A percentile compares a stretch with the other conserved stretches of the same genome.
phyloP scores from a whole-genome alignment of 2,329 filamentous ascomycete species.

The Fusarium neocosmosporiellum region DNA sequence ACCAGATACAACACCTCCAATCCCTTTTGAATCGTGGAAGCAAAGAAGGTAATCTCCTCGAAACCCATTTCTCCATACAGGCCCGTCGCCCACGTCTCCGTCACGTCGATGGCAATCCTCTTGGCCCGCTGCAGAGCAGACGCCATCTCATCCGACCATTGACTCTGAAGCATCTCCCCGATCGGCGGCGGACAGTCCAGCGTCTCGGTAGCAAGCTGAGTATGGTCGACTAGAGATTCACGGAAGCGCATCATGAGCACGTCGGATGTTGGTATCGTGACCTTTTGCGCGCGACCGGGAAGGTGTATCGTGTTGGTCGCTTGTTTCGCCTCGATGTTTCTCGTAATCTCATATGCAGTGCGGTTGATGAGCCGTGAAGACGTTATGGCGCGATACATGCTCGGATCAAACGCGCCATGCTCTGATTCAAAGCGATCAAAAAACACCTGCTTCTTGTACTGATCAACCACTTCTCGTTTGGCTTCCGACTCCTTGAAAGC shows the following conservation, averaged over 20 bases:
- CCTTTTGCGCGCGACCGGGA: slow-evolving; percentile 35
- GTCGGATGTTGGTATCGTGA: slow-evolving; percentile 42
- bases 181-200: slow-evolving; percentile 35
- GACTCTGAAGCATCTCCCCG: slow-evolving; percentile 41
- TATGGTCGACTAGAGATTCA: slow-evolving; percentile 22
- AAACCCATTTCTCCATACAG: slow-evolving; percentile 32
- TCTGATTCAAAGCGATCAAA: slow-evolving; percentile 27
- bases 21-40: slow-evolving; percentile 43
- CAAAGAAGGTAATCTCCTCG: slow-evolving; percentile 46
- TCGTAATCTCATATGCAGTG: slow-evolving; percentile 14
- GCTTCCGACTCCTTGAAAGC: slow-evolving; percentile 17
- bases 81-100: slow-evolving; percentile 40
- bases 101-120: slow-evolving; percentile 45
- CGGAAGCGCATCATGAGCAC: slow-evolving; percentile 45
- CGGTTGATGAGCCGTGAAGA: slow-evolving; percentile 18
- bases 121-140: slow-evolving; percentile 38
- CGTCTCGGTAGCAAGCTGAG: slow-evolving; percentile 12
- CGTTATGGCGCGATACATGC: slow-evolving; percentile 26
- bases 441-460: slow-evolving; percentile 34
- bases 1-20: slow-evolving; percentile 49
- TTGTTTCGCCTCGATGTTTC: neutral
- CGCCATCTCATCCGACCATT: slow-evolving; percentile 46
- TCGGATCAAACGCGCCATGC: slow-evolving; percentile 20
- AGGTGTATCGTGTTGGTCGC: slow-evolving; percentile 40
- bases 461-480: neutral